Base-by-base conservation (phyloP, 495 filamentous ascomycete species). In the Glarea lozoyensis region DNA sequence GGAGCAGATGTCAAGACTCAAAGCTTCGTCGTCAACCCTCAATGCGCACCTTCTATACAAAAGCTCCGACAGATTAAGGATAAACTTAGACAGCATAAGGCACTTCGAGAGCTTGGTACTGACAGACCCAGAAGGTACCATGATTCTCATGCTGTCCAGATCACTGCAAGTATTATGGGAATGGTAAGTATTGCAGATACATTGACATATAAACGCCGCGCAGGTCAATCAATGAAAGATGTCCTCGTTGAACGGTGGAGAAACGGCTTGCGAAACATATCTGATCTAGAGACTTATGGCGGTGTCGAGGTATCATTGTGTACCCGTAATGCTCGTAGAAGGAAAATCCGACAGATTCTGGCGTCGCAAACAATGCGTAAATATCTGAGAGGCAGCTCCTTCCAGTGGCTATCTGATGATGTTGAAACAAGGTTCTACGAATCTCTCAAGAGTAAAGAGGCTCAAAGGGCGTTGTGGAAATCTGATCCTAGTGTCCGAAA, bases 281-380 rank as follows among this genome's bases (percentile, higher is more conserved):
- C 21, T 13, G 9, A 33, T 39, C 40, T 49, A 2, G 46, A 40
- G 25, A 9, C 10, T 5, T 43, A 19, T 24, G 7, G 7, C 11
- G 32, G 46, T 15, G 16, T 49, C 4, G 40, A 49, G 20, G 34
- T 49, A 9, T 49, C 40, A 19, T 18, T 45, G 3, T 49, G 40
- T 18, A 43, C 46, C 20, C 22, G 29, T 13, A 49, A 49, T 20
- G 40, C 46, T 1, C 13, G 40, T 11, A 13, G 46, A 24, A 15
- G n/a, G 10, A 16, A 41, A 24, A 40, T 49, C 6, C 17, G 37
- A 15, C 2, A 45, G 13, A 10, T 49, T 4, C 46, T 49, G 7
- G 12, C 4, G 1, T 46, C 46, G 13, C 13, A 45, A 24, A 49
- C 46, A 10, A 49, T 49, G 40, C 13, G 21, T 4, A 33, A 36